Evolutionary conservation across 768 basidiomycete species (phyloP).

Genomic region (Kwoniella dendrophila): DNA sequence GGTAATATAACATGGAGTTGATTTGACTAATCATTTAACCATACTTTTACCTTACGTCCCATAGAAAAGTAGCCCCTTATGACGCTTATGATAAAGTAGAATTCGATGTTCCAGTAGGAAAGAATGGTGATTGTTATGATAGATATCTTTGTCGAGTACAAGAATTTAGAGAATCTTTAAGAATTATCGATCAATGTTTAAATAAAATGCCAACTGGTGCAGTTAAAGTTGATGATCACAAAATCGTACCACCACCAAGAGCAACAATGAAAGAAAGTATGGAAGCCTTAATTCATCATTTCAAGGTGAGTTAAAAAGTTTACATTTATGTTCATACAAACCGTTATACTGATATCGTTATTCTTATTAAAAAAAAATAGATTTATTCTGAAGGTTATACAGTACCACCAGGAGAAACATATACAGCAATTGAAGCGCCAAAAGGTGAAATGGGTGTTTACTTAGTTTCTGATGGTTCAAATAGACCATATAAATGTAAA

Average conservation of each 20-base stretch:
- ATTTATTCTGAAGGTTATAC: constrained; percentile 96
- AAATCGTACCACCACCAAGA: constrained; percentile 91
- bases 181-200: constrained; percentile 85
- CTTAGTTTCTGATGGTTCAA: constrained; percentile 94
- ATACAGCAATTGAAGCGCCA: constrained; percentile 95
- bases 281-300: constrained; percentile 97
- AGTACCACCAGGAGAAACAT: constrained; percentile 87
- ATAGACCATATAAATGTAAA: constrained; percentile 94
- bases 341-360: not conserved
- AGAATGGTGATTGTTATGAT: constrained; percentile 97
- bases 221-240: constrained; percentile 94
- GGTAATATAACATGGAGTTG: not conserved
- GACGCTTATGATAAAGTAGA: constrained; percentile 98
- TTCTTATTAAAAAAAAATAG: constrained; percentile 56
- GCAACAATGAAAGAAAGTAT: constrained; percentile 99
- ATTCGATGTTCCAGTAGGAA: constrained; percentile 94
- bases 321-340: no score
- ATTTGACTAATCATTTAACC: not conserved
- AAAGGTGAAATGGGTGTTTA: constrained; percentile 99
- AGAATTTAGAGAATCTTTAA: constrained; percentile 92
- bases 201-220: constrained; percentile 96
- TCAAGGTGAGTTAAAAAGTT: constrained; percentile 79
- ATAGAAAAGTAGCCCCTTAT: constrained; percentile 78
- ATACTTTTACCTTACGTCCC: not conserved
- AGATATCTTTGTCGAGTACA: constrained; percentile 96